Percentiles rank a stretch among this genome's conserved stretches.
Evolutionary conservation across 2,329 filamentous ascomycete species (phyloP).

Genomic region (Proliferodiscus dingleyae): DNA sequence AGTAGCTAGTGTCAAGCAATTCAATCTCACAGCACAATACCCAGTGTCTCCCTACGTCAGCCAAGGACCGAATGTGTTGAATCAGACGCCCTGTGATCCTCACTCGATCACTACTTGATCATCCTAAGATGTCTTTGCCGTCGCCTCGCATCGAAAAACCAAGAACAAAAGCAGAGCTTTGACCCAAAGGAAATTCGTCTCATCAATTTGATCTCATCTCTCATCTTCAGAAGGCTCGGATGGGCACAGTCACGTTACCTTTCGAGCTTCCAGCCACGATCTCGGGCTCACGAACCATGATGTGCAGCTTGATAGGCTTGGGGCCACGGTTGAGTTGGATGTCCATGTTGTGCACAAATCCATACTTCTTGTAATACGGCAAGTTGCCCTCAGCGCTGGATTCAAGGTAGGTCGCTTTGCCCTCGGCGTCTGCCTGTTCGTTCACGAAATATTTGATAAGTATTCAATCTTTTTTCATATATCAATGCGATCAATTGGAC

Average conservation of each 20-base stretch:
- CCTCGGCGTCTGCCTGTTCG: slow-evolving; percentile 59
- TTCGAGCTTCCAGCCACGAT: slow-evolving; percentile 29
- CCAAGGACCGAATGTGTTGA: too few species aligned
- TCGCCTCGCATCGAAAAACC: too few species aligned
- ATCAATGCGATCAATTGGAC: too few species aligned
- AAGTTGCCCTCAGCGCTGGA: slow-evolving; percentile 66
- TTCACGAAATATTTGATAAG: background rate
- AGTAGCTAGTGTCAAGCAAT: slow-evolving; percentile 9
- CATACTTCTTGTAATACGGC: slow-evolving; percentile 68
- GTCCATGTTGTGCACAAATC: slow-evolving; percentile 61
- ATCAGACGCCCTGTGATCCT: too few species aligned
- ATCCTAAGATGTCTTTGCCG: background rate
- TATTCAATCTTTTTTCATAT: background rate
- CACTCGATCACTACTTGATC: background rate
- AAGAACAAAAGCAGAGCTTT: background rate
- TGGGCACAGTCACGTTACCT: slow-evolving; percentile 34
- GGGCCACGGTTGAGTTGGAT: slow-evolving; percentile 56
- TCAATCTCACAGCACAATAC: background rate
- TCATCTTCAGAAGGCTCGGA: slow-evolving; percentile 10
- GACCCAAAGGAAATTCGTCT: background rate
- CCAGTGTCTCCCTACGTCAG: background rate
- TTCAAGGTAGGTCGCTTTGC: slow-evolving; percentile 70
- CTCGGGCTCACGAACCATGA: slow-evolving; percentile 74
- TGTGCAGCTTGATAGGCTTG: slow-evolving; percentile 61
- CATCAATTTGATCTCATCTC: background rate